Base-by-base conservation (phyloP, 345 rosid species). In the Microthlaspi erraticum region DNA sequence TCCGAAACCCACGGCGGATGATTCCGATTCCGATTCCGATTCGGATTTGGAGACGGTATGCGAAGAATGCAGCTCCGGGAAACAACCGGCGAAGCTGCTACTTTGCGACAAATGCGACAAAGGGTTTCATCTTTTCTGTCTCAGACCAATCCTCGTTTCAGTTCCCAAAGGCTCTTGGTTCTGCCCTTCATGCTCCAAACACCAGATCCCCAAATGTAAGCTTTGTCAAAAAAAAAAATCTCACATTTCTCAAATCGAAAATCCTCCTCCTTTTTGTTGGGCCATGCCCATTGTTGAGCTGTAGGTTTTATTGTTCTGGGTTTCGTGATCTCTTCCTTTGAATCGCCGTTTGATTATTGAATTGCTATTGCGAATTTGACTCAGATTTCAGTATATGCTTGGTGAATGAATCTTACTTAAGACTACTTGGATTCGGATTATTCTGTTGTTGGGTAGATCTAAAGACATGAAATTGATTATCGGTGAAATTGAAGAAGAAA, bases 81-180 rank as follows among this genome's bases (percentile, higher is more conserved):
- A 84, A 54, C 80, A 54, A 31, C 78, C 87, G 1, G 76, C 82
- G 17, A 81, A 93, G 86, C 82, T 91, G 43, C 82, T 93, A 2
- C 81, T 93, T n/a, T 93, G 98, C 52, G 98, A 91, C 64, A 86
- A 81, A 57, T 93, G 98, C 62, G 91, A 93, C 11, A 78, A 81
- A 66, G 98, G 97, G 13, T 87, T 73, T 74, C 98, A 93, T 78
- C 76, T 87, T 14, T 88, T 85, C 68, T 93, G 98, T 83, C 85
- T 91, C 34, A 80, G 88, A 45, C 98, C 98, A 34, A 84, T 93
- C 69, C 96, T 93, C 63, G 92, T 75, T 26, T 78, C 92, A 7
- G 89, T 93, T 11, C 98, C 97, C 18, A 91, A 84, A 70, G 96
- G 97, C 38, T 83, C 87, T 11, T 93, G 98, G 98, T 79, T 82